A percentile compares a stretch with the other conserved stretches of the same genome.
phyloP scores from a whole-genome alignment of 441 rosid genomes.

The Flueggea neowawraea region DNA sequence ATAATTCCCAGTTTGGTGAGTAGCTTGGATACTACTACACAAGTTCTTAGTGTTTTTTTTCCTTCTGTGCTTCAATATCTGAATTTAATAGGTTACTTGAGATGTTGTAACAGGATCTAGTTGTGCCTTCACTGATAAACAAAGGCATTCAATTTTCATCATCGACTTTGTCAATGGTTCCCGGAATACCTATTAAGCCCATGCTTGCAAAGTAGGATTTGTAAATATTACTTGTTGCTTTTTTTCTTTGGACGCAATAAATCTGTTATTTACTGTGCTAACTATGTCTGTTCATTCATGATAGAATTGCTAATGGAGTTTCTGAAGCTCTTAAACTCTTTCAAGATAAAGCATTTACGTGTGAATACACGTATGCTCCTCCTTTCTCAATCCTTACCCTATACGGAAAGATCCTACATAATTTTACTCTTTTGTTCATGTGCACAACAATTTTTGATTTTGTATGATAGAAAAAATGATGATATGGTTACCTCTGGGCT shows the following conservation, averaged over 20 bases:
- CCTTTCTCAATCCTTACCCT: neutral
- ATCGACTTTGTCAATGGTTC: slow-evolving; percentile 69
- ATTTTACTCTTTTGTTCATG: no score
- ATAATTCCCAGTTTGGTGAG: slow-evolving; percentile 82
- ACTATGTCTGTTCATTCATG: slow-evolving; percentile 9
- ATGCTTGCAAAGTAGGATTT: slow-evolving; percentile 84
- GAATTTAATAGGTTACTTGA: slow-evolving; percentile 1
- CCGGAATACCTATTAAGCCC: slow-evolving; percentile 86
- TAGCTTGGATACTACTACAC: slow-evolving; percentile 2
- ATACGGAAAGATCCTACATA: no score
- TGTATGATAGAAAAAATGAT: no score
- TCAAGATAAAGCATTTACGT: slow-evolving; percentile 69
- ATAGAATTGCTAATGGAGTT: slow-evolving; percentile 78
- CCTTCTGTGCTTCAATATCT: neutral
- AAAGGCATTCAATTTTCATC: slow-evolving; percentile 69
- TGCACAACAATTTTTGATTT: no score
- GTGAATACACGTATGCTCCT: slow-evolving; percentile 80
- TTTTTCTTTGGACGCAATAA: neutral
- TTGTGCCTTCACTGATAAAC: slow-evolving; percentile 67
- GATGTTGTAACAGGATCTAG: slow-evolving; percentile 51
- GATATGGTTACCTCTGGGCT: no score
- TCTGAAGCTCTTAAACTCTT: slow-evolving; percentile 53
- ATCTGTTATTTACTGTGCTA: slow-evolving; percentile 16
- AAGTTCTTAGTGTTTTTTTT: slow-evolving; percentile 4
- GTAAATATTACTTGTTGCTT: slow-evolving; percentile 2